Base-by-base conservation (phyloP, 2,329 filamentous ascomycete species). In the Madurella fahalii region DNA sequence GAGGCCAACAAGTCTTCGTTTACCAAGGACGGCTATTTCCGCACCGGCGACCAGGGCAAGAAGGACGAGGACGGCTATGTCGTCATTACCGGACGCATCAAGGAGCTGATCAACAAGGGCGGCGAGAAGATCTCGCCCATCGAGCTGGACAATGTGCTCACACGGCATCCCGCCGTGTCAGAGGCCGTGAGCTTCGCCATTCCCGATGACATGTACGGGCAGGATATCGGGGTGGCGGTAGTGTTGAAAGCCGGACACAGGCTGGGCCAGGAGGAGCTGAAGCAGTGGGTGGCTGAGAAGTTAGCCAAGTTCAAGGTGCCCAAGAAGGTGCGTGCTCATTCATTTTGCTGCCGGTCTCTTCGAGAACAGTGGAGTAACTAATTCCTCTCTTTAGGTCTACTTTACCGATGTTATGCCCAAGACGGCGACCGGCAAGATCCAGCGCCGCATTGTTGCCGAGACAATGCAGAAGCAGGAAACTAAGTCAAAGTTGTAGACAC, bases 101-200 rank as follows among this genome's bases (percentile, higher is more conserved):
- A 95, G 78, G 90, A 95, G 72, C 77, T 95, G 50, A 95, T 95
- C 77, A 91, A 91, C 73, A 92, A 93, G 72, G 89, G 87, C 52
- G 90, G 90, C 56, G 90, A 95, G 75, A 94, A 94, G 76, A 94
- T 95, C 68, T 89, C 84, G 61, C 90, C 90, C 1, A 92, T 94
- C 52, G 90, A 95, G 73, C 77, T 95, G 34, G 90, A 95, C 75
- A 95, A 95, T 62, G 83, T 88, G 12, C 75, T 95, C 30, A 79
- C 86, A n/a, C 80, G 86, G 54, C 83, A 93, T 67, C 82, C 86
- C 9, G 80, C 83, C 37, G 80, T 94, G 1, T 78, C 80, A 2
- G 90, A 95, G 71, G 90, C 87, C 4, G 90, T 94, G 40, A 89
- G 86, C 71, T 95, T 95, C 67, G 88, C 89, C 5, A 83, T 94